phyloP scores from a whole-genome alignment of 805 yeast genomes.

The Starmera caribaea region DNA sequence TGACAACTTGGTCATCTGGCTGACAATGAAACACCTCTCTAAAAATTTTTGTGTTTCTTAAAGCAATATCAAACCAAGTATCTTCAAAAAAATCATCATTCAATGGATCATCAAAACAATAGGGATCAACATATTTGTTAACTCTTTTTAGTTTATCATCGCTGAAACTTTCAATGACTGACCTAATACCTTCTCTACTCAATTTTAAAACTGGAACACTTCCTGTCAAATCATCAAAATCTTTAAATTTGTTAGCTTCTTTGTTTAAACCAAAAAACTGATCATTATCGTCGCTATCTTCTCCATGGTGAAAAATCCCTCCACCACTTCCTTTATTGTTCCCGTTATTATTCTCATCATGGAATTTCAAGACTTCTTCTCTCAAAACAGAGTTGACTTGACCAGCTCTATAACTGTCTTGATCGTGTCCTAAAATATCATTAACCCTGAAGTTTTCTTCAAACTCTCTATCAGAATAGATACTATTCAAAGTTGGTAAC shows the following conservation, averaged over 20 bases:
- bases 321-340: too few species aligned
- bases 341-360: too few species aligned
- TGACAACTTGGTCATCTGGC: slow-evolving; percentile 84
- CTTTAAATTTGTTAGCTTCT: slow-evolving; percentile 1
- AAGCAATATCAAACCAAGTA: slow-evolving; percentile 74
- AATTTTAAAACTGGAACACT: slow-evolving; percentile 33
- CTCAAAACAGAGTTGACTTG: too few species aligned
- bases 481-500: slow-evolving; percentile 3
- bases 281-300: not conserved
- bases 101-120: slow-evolving; percentile 80
- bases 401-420: too few species aligned
- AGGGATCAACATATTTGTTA: slow-evolving; percentile 68
- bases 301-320: not conserved
- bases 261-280: not conserved
- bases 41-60: slow-evolving; percentile 72
- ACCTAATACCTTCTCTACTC: slow-evolving; percentile 31
- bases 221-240: slow-evolving; percentile 15
- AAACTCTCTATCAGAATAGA: not conserved
- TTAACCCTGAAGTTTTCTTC: not conserved
- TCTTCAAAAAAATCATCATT: slow-evolving; percentile 77
- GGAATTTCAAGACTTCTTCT: too few species aligned
- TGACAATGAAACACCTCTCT: slow-evolving; percentile 86
- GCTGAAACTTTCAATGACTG: slow-evolving; percentile 27
- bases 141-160: slow-evolving; percentile 23
- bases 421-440: too few species aligned